phyloP scores from a whole-genome alignment of 495 filamentous ascomycete genomes.

The Pseudomonodictys pantanalensis region DNA sequence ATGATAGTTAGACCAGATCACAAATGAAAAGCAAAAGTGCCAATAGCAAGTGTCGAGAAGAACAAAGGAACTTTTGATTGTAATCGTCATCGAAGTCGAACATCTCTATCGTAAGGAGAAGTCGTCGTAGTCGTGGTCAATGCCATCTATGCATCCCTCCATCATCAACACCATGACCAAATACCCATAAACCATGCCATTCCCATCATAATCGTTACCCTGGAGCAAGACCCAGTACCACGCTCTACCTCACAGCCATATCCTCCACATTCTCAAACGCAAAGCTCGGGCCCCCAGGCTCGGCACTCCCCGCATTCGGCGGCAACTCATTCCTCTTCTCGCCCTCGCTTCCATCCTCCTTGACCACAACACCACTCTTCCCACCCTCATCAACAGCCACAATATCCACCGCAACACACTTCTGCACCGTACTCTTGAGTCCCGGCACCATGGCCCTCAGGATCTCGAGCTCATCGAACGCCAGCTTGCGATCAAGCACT shows the following conservation, averaged over 20 bases:
- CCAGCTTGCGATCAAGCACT: slow-evolving; percentile 77
- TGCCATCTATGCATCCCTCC: too few species aligned
- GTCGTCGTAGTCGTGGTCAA: too few species aligned
- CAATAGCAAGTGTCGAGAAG: too few species aligned
- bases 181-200: too few species aligned
- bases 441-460: slow-evolving; percentile 44
- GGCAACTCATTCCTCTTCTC: slow-evolving; percentile 57
- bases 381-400: slow-evolving; percentile 43
- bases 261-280: slow-evolving; percentile 66
- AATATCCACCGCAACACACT: slow-evolving; percentile 43
- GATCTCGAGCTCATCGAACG: slow-evolving; percentile 78
- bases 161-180: too few species aligned
- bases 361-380: slow-evolving; percentile 47
- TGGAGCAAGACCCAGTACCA: background rate
- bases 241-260: background rate
- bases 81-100: too few species aligned
- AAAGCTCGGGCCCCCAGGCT: slow-evolving; percentile 78
- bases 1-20: too few species aligned
- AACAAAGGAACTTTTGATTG: too few species aligned
- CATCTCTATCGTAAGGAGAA: too few species aligned
- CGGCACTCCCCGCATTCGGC: slow-evolving; percentile 60
- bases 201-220: background rate
- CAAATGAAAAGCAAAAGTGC: too few species aligned
- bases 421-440: slow-evolving; percentile 41
- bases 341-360: slow-evolving; percentile 66